phyloP scores from a whole-genome alignment of 192 early-diverging fungal genomes.

The Coemansia sp. region DNA sequence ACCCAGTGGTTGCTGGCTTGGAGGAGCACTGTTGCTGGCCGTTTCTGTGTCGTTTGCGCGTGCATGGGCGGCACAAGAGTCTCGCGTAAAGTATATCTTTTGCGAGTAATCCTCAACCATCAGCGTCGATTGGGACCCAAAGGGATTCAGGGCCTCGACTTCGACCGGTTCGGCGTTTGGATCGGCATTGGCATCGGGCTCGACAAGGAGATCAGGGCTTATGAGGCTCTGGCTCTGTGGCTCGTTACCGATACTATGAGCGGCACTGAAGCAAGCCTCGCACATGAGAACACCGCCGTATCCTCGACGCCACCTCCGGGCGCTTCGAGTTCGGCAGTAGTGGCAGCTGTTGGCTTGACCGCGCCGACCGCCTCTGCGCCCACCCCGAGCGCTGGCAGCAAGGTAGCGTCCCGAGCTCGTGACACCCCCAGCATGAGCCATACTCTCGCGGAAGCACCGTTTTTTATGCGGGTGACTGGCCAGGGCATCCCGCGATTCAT shows the following conservation, averaged over 20 bases:
- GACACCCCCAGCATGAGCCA: slow-evolving; percentile 11
- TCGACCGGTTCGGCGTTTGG: slow-evolving; percentile 18
- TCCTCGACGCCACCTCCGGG: slow-evolving; percentile 47
- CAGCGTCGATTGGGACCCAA: slow-evolving; percentile 21
- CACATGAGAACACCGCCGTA: slow-evolving; percentile 51
- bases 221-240: not conserved
- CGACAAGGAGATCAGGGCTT: slow-evolving; percentile 17
- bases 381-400: not conserved
- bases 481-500: slow-evolving; percentile 40
- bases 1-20: slow-evolving; percentile 48
- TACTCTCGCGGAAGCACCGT: slow-evolving; percentile 50
- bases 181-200: slow-evolving; percentile 12
- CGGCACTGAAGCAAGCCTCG: slow-evolving; percentile 43
- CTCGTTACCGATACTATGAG: slow-evolving; percentile 24
- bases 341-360: slow-evolving; percentile 23
- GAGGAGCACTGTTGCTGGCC: not conserved
- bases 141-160: slow-evolving; percentile 49
- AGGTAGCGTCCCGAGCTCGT: slow-evolving; percentile 7
- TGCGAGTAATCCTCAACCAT: slow-evolving; percentile 48
- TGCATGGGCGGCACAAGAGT: slow-evolving; percentile 31
- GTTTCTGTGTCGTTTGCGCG: slow-evolving; percentile 2
- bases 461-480: slow-evolving; percentile 49
- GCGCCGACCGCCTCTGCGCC: not conserved
- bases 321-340: slow-evolving; percentile 37
- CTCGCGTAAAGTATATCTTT: slow-evolving; percentile 46